Percentiles rank a stretch among this genome's conserved stretches.
Conservation (phyloP, 2,329 filamentous ascomycete genomes). For the Fusarium graminum region DNA sequence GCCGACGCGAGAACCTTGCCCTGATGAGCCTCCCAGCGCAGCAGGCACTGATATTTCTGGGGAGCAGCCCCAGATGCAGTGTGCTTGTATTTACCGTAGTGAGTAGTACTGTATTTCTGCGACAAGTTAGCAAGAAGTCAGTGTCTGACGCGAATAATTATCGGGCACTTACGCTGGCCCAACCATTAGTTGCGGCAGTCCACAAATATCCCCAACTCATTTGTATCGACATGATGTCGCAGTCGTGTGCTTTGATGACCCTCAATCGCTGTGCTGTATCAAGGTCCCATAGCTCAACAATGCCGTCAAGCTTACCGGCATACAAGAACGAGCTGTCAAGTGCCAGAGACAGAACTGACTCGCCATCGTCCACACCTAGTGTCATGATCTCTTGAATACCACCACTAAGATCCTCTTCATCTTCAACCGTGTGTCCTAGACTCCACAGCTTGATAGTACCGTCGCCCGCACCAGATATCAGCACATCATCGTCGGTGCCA, state of each 20-base stretch:
- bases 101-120: constrained; percentile 75
- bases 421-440: constrained; percentile 59
- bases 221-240: constrained; percentile 87
- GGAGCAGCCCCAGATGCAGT: constrained; percentile 69
- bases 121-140: constrained; percentile 6
- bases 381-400: constrained; percentile 78
- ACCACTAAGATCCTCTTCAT: constrained; percentile 62
- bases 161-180: constrained; percentile 74
- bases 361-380: constrained; percentile 71
- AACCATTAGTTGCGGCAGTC: constrained; percentile 90
- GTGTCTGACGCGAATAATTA: background rate
- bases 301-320: constrained; percentile 85
- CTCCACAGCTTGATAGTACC: constrained; percentile 96
- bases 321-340: constrained; percentile 94
- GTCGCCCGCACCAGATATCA: constrained; percentile 93
- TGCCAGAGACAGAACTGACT: constrained; percentile 80
- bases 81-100: constrained; percentile 69
- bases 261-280: constrained; percentile 92
- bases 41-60: constrained; percentile 84
- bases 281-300: constrained; percentile 96
- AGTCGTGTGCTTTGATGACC: constrained; percentile 83
- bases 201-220: constrained; percentile 89
- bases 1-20: constrained; percentile 90
- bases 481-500: constrained; percentile 79
- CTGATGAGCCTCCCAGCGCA: constrained; percentile 84